Evolutionary conservation across 306 rosid genomes (phyloP).

Genomic region (Inga leiocalycina): DNA sequence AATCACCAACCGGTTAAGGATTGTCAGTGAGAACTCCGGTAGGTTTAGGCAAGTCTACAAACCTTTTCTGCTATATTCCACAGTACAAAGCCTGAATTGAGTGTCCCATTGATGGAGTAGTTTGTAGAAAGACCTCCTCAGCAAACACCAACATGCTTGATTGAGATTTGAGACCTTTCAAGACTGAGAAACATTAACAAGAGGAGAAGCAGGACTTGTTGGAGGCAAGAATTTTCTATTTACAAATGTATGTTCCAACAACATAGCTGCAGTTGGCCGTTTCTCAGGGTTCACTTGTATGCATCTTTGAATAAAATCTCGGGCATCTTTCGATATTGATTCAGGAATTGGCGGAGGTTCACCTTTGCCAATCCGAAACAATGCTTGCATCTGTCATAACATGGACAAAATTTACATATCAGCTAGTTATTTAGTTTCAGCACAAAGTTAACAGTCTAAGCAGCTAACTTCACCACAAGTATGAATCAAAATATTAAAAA

Average conservation of each 20-base stretch:
- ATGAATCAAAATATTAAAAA: background rate
- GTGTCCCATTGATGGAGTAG: slow-evolving; percentile 10
- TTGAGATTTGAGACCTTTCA: slow-evolving; percentile 24
- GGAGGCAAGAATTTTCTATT: slow-evolving; percentile 39
- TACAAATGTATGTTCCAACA: slow-evolving; percentile 54
- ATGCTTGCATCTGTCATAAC: slow-evolving; percentile 52
- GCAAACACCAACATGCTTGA: background rate
- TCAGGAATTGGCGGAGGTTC: slow-evolving; percentile 55
- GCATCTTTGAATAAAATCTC: slow-evolving; percentile 53
- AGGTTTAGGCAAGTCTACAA: background rate
- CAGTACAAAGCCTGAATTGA: background rate
- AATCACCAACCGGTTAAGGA: background rate
- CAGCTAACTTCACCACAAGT: background rate
- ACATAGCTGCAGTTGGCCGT: slow-evolving; percentile 54
- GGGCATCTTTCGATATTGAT: slow-evolving; percentile 47
- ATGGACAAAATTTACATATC: slow-evolving; percentile 14
- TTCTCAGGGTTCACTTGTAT: slow-evolving; percentile 52
- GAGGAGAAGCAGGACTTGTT: slow-evolving; percentile 37
- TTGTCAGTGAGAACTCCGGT: background rate
- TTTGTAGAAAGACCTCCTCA: slow-evolving; percentile 21
- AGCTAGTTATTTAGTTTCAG: background rate
- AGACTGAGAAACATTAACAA: background rate
- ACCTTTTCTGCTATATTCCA: background rate
- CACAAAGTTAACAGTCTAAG: background rate
- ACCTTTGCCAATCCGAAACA: slow-evolving; percentile 55